A percentile compares a stretch with the other conserved stretches of the same genome.
phyloP scores from a whole-genome alignment of 306 rosid species.

The Trifolium subterraneum region DNA sequence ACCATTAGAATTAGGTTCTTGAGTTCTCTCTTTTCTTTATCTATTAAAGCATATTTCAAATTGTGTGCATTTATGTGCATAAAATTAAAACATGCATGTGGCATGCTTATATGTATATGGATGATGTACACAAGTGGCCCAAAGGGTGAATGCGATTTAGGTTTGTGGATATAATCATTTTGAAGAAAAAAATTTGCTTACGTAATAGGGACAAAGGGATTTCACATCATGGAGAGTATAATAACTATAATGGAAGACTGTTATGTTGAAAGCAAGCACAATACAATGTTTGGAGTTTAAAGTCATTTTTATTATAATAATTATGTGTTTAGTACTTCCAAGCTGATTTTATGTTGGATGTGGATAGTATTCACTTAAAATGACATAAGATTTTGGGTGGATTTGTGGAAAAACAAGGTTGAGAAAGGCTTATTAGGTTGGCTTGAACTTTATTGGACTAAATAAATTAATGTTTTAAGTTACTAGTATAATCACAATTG shows the following conservation, averaged over 20 bases:
- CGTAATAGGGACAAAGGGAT: slow-evolving; percentile 56
- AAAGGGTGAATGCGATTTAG: slow-evolving; percentile 52
- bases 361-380: slow-evolving; percentile 38
- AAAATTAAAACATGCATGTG: slow-evolving; percentile 36
- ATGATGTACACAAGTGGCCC: slow-evolving; percentile 39
- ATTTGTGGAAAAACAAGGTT: slow-evolving; percentile 32
- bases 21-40: too few relatives aligned
- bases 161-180: slow-evolving; percentile 80
- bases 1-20: too few relatives aligned
- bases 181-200: slow-evolving; percentile 58
- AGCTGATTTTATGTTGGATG: slow-evolving; percentile 41
- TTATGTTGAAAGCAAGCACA: slow-evolving; percentile 54
- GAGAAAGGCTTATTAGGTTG: slow-evolving; percentile 34
- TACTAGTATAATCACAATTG: not conserved
- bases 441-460: slow-evolving; percentile 12
- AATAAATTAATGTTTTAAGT: not conserved
- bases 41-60: too few relatives aligned
- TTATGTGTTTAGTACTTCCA: slow-evolving; percentile 43
- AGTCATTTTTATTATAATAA: slow-evolving; percentile 56
- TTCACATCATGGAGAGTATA: slow-evolving; percentile 59
- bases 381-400: slow-evolving; percentile 43
- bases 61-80: not conserved
- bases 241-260: slow-evolving; percentile 56
- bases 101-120: slow-evolving; percentile 35
- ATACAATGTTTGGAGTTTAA: slow-evolving; percentile 44